A percentile compares a stretch with the other conserved stretches of the same genome.
phyloP scores from a whole-genome alignment of 163 green algal genomes.

The Scenedesmus sp. region DNA sequence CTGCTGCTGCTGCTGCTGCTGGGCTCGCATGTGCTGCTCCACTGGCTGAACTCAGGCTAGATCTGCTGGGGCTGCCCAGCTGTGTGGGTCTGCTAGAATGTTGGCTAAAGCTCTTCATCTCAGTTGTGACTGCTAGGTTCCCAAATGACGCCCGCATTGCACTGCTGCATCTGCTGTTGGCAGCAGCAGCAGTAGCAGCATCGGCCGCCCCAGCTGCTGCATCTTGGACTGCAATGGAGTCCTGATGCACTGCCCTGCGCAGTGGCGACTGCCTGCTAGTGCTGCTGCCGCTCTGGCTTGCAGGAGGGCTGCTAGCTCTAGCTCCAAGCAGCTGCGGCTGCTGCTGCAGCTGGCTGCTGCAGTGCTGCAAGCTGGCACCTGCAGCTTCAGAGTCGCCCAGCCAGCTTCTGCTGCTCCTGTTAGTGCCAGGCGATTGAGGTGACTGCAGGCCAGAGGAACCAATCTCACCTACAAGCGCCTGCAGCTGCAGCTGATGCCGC shows the following conservation, averaged over 20 bases:
- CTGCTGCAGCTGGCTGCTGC: constrained; percentile 5
- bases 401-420: not conserved
- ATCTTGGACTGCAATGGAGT: not conserved
- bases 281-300: constrained; percentile 11
- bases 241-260: not conserved
- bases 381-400: not conserved
- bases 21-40: not conserved
- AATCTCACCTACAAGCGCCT: not conserved
- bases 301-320: not conserved
- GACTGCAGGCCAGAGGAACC: not conserved
- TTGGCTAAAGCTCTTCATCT: constrained; percentile 7
- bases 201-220: not conserved
- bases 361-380: not conserved
- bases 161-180: not conserved
- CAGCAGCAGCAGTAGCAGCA: not conserved
- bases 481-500: constrained; percentile 17
- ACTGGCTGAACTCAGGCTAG: not conserved
- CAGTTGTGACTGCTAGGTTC: not conserved
- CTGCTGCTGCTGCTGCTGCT: constrained; percentile 24
- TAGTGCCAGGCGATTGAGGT: not conserved
- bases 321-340: not conserved
- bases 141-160: not conserved
- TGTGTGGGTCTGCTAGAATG: not conserved
- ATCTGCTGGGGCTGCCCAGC: constrained; percentile 8
- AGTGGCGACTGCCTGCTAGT: not conserved